Percentiles rank a stretch among this genome's conserved stretches.
Evolutionary conservation across 2,329 filamentous ascomycete genomes (phyloP).

Genomic region (Trichophyton schoenleinii): DNA sequence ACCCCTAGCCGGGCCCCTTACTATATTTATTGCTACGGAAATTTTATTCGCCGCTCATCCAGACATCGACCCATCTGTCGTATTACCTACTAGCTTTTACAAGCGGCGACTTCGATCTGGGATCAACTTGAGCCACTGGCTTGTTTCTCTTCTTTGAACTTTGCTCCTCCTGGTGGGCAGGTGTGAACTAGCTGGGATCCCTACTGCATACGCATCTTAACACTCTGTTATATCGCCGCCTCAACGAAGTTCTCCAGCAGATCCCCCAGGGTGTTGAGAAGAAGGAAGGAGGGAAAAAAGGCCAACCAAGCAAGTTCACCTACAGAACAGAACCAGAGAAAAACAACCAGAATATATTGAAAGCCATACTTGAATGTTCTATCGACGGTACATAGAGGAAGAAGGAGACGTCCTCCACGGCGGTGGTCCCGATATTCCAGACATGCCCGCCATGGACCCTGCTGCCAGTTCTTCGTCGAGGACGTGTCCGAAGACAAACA

Average conservation of each 20-base stretch:
- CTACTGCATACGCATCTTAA: neutral
- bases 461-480: neutral
- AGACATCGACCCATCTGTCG: neutral
- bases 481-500: slow-evolving; percentile 15
- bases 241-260: neutral
- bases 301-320: neutral
- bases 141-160: neutral
- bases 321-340: neutral
- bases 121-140: neutral
- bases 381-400: slow-evolving; percentile 2
- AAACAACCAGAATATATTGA: neutral
- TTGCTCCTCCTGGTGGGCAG: neutral
- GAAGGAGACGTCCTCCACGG: neutral
- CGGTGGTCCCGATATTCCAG: neutral
- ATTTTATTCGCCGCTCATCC: neutral
- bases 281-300: neutral
- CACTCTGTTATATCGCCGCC: neutral
- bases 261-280: neutral
- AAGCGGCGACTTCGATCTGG: neutral
- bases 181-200: neutral
- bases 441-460: slow-evolving; percentile 1
- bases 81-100: neutral
- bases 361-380: neutral
- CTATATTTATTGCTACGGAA: neutral
- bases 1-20: neutral